phyloP scores from a whole-genome alignment of 805 yeast species.

The Candida easanensis region DNA sequence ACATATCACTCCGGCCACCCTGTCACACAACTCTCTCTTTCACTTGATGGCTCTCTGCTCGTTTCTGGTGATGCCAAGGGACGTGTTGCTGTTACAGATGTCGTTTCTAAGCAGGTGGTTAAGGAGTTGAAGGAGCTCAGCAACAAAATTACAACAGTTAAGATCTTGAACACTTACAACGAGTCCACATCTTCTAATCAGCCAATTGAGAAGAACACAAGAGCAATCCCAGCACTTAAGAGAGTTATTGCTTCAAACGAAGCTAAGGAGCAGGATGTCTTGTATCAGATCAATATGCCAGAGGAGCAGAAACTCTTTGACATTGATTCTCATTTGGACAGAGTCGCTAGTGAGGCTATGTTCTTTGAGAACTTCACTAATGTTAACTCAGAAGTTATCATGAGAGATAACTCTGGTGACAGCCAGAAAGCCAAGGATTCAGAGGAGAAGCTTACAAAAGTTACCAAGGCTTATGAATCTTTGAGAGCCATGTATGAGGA shows the following conservation, averaged over 20 bases:
- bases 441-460: conserved; percentile 43
- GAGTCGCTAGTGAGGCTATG: conserved; percentile 49
- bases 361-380: conserved; percentile 44
- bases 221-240: conserved; percentile 60
- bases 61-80: conserved; percentile 78
- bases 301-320: conserved; percentile 31
- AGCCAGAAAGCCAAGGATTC: conserved; percentile 35
- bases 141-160: conserved; percentile 18
- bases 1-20: conserved; percentile 43
- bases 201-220: conserved; percentile 22
- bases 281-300: conserved; percentile 30
- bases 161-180: conserved; percentile 16
- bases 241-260: conserved; percentile 49
- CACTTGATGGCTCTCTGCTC: conserved; percentile 72
- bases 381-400: conserved; percentile 37
- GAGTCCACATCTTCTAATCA: conserved; percentile 1
- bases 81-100: conserved; percentile 62
- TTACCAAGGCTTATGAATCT: conserved; percentile 59
- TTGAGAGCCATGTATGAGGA: conserved; percentile 59
- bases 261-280: conserved; percentile 42
- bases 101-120: conserved; percentile 63
- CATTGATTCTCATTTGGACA: conserved; percentile 47
- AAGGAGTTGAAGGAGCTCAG: conserved; percentile 44
- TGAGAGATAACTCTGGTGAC: conserved; percentile 20
- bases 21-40: conserved; percentile 54